A percentile compares a stretch with the other conserved stretches of the same genome.
phyloP scores from a whole-genome alignment of 192 early-diverging fungal species.

The Coemansia sp. region DNA sequence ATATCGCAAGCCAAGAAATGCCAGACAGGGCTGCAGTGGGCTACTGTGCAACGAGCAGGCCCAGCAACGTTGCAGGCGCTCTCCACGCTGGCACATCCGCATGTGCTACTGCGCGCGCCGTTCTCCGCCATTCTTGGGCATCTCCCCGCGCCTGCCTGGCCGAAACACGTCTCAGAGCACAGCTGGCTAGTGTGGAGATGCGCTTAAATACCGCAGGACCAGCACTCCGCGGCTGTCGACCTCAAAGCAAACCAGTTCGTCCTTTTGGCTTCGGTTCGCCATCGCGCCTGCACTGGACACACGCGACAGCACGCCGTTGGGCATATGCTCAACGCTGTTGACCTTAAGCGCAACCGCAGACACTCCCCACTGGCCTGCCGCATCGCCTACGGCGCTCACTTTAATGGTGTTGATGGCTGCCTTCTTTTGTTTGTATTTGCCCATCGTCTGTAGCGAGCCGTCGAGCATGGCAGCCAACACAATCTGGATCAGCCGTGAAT shows the following conservation, averaged over 20 bases:
- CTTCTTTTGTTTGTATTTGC: slow-evolving; percentile 37
- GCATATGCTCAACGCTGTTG: slow-evolving; percentile 34
- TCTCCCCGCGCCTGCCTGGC: not conserved
- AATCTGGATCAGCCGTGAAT: slow-evolving; percentile 46
- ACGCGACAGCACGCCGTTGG: slow-evolving; percentile 24
- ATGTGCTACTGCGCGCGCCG: slow-evolving; percentile 9
- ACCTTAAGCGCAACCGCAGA: slow-evolving; percentile 21
- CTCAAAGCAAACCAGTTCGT: slow-evolving; percentile 29
- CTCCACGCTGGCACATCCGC: slow-evolving; percentile 17
- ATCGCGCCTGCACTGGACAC: slow-evolving; percentile 28
- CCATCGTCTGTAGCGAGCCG: slow-evolving; percentile 32
- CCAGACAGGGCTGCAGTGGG: not conserved
- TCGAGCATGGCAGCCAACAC: slow-evolving; percentile 33
- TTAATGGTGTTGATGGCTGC: slow-evolving; percentile 30
- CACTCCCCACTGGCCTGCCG: slow-evolving; percentile 8
- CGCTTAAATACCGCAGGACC: slow-evolving; percentile 18
- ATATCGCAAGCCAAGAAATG: not conserved
- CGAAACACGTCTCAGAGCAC: slow-evolving; percentile 6
- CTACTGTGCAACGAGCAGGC: slow-evolving; percentile 1
- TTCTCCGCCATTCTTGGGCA: slow-evolving; percentile 4
- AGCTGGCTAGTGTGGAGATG: not conserved
- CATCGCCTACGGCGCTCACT: not conserved
- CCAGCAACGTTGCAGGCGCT: slow-evolving; percentile 19
- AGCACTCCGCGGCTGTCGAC: slow-evolving; percentile 15
- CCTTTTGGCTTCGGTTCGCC: slow-evolving; percentile 2